phyloP scores from a whole-genome alignment of 1,284 basidiomycete genomes.

The Tylopilus sp. region DNA sequence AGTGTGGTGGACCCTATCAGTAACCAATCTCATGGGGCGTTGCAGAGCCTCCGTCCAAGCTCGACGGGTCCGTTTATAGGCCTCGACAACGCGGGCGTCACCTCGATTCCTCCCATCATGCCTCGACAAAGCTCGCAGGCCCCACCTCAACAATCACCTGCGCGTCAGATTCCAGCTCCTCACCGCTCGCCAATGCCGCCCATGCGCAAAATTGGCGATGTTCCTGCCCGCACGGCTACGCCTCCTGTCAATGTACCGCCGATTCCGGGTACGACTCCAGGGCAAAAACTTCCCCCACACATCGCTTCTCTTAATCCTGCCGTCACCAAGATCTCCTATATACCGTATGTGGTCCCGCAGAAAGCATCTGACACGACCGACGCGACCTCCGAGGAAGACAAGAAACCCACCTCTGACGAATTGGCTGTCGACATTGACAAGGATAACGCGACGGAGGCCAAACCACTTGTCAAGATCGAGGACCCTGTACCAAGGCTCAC shows the following conservation, averaged over 20 bases:
- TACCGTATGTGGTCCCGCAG: slow-evolving; percentile 24
- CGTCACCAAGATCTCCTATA: slow-evolving; percentile 33
- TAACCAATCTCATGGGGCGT: slow-evolving; percentile 3
- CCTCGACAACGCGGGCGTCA: slow-evolving; percentile 18
- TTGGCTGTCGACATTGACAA: slow-evolving; percentile 17
- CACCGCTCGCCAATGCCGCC: slow-evolving; percentile 27
- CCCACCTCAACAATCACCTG: slow-evolving; percentile 29
- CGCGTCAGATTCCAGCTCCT: slow-evolving; percentile 15
- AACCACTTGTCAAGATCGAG: slow-evolving; percentile 18
- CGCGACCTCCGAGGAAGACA: slow-evolving; percentile 23
- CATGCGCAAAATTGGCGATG: slow-evolving; percentile 25
- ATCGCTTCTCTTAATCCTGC: slow-evolving; percentile 34
- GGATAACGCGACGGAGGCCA: slow-evolving; percentile 18
- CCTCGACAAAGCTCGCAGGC: slow-evolving; percentile 28
- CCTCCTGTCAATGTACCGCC: slow-evolving; percentile 24
- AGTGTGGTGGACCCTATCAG: slow-evolving; percentile 3
- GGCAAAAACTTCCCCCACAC: slow-evolving; percentile 34
- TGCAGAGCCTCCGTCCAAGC: slow-evolving; percentile 25
- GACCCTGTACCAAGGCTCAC: slow-evolving; percentile 37
- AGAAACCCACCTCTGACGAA: slow-evolving; percentile 19
- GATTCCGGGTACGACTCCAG: slow-evolving; percentile 28
- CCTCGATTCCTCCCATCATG: slow-evolving; percentile 16
- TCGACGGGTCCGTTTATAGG: slow-evolving; percentile 24
- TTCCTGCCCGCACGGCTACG: slow-evolving; percentile 13
- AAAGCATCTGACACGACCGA: slow-evolving; percentile 23